Base-by-base conservation (phyloP, 345 rosid species). In the Noccaea caerulescens region DNA sequence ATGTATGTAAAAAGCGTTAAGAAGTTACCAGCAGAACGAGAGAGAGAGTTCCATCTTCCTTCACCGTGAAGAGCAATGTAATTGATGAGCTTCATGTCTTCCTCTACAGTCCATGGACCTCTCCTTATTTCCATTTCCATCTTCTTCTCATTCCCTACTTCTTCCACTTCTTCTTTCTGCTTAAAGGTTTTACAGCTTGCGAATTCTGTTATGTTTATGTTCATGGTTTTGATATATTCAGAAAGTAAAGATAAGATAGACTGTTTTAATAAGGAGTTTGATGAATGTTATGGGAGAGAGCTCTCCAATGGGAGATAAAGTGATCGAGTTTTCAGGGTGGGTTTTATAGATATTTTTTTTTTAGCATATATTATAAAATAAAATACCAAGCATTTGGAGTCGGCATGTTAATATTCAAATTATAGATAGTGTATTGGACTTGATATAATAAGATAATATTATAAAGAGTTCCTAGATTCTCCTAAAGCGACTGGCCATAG, bases 81-180 rank as follows among this genome's bases (percentile, higher is more conserved):
- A 56, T 77, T 82, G 64, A 81, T 39, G 45, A 88, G 86, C 7
- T 86, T 82, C 38, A 66, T 63, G 75, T 88, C 91, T 75, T 86
- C 94, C 32, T 84, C 87, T 8, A 71, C 71, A 0, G 88, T 85
- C 93, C 93, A 87, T 9, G 91, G 91, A 18, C 93, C 93, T 80
- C 89, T 79, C 57, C 88, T 79, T 1, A 82, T 82, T 45, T 80
- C 77, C 52, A 7, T 70, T 49, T 58, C 67, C 32, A 56, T 37
- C 58, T 46, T 69, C 41, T 58, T 58, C 57, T 58, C 51, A 41
- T 60, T 30, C 71, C 59, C 16, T 72, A 51, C 32, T 68, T 62
- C 63, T 66, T 33, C 58, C 50, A 60, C 56, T 76, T 36, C 50
- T 68, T 66, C 80, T 77, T 10, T 53, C 64, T 25, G 27, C 12